A percentile compares a stretch with the other conserved stretches of the same genome.
Conservation (phyloP, 148 eudicot species). For the Dysphania ambrosioides region DNA sequence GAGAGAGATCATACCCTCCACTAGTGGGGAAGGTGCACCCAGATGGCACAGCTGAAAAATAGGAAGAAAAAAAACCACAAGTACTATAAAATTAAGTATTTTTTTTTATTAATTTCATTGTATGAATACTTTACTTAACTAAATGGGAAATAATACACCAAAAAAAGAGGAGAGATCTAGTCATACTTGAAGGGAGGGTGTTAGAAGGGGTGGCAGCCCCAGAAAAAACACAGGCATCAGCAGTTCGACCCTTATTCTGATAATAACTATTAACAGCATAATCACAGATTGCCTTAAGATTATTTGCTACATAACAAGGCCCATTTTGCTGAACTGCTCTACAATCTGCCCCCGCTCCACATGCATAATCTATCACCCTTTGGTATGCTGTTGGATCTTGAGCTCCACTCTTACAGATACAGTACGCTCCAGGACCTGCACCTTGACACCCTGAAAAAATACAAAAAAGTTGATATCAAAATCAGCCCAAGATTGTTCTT, state of each 20-base stretch:
- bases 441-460: neutral
- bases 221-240: constrained; percentile 55
- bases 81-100: neutral
- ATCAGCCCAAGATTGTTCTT: too few species aligned
- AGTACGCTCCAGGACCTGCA: constrained; percentile 60
- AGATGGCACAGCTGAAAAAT: constrained; percentile 44
- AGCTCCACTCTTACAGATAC: constrained; percentile 56
- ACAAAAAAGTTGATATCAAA: too few species aligned
- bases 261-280: constrained; percentile 77
- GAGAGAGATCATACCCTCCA: constrained; percentile 33
- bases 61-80: neutral
- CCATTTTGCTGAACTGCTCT: constrained; percentile 43
- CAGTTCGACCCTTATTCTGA: constrained; percentile 46
- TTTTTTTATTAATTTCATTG: too few species aligned
- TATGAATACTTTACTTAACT: too few species aligned
- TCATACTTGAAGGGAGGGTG: constrained; percentile 39
- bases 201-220: constrained; percentile 44
- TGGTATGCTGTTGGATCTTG: constrained; percentile 39
- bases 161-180: neutral
- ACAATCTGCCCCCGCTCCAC: constrained; percentile 76
- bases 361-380: constrained; percentile 68
- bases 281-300: constrained; percentile 59
- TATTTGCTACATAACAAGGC: constrained; percentile 52
- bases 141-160: neutral
- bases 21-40: constrained; percentile 48